Evolutionary conservation across 305 asterid genomes (phyloP), one percentile per base, ranked within the genome.

Genomic region (Fraxinus velutina): DNA sequence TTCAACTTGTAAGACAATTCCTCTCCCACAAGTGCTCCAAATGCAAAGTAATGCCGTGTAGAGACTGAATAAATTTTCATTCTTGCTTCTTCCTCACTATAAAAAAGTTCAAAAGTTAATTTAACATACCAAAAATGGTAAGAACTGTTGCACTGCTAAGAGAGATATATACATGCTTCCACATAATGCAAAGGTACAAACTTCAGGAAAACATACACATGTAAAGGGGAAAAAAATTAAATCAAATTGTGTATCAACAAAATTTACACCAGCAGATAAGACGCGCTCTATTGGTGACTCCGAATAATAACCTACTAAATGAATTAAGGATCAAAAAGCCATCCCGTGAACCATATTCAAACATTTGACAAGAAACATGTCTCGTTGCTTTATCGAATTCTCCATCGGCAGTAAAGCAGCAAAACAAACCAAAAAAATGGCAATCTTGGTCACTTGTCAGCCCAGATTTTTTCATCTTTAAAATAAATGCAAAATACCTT

Each of bases 1-100:
- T 96, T 93, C 0, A 95, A 8, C 91, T 96, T 96, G 88, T 88
- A 89, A 19, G 97, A 90, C 36, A 91, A 84, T 68, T 96, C 98
- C 85, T 96, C 99, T 0, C 94, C 87, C 5, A 94, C 98, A 44
- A 94, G 97, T 33, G 99, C 99, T 85, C 99, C 99, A 87, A 96
- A 96, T 75, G 99, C 99, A 83, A 1, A 96, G 89, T 94, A 96
- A 82, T 90, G 94, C 83, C 91, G 83, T 0, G 98, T 96, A 2
- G 99, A 96, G 47, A 96, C 98, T 0, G 97, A 91, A 84, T 96
- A 96, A 13, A 94, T 92, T 72, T 96, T 96, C 98, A 88, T 94
- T 83, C 98, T 89, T 4, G 99, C 98, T 85, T 96, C 99, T 68
- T 94, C 94, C 86, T 93, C 97, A 36, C 99, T 24, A 24, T 96